These are phyloP conservation scores for Steccherinum ochraceum DNA, from an alignment of 768 basidiomycete genomes.

Conservation along the genomic window DNA sequence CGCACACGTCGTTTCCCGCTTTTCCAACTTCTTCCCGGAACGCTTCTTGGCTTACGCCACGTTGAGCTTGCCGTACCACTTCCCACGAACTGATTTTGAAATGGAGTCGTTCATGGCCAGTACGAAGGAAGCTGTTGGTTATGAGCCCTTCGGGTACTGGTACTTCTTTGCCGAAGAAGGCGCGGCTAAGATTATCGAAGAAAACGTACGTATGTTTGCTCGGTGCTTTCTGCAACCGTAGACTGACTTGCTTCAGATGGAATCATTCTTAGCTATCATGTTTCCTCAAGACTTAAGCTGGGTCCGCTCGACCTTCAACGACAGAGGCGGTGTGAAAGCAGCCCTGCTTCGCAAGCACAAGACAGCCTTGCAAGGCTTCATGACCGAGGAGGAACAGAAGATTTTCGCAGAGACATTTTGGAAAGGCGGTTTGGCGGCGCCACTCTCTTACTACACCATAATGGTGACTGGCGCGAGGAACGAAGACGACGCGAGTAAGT, in stretches of 20 bases:
- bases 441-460: slow-evolving; percentile 5
- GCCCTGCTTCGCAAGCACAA: slow-evolving; percentile 23
- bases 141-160: slow-evolving; percentile 39
- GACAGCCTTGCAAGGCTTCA: slow-evolving; percentile 3
- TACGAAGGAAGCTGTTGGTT: slow-evolving; percentile 24
- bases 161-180: slow-evolving; percentile 26
- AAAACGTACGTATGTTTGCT: slow-evolving; percentile 22
- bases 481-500: slow-evolving; percentile 1
- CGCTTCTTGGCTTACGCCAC: slow-evolving; percentile 37
- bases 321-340: slow-evolving; percentile 26
- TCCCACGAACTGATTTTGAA: slow-evolving; percentile 22
- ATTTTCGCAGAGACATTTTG: neutral
- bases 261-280: slow-evolving; percentile 26
- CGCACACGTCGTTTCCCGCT: slow-evolving; percentile 24
- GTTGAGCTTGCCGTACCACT: slow-evolving; percentile 28
- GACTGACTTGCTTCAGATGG: neutral
- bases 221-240: neutral
- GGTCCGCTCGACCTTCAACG: too few relatives aligned
- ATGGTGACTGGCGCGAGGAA: slow-evolving; percentile 1
- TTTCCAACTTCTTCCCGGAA: slow-evolving; percentile 32
- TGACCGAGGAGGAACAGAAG: slow-evolving; percentile 1
- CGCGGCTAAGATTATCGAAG: slow-evolving; percentile 27
- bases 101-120: slow-evolving; percentile 20
- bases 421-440: neutral
- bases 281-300: slow-evolving; percentile 25